Base-by-base conservation (phyloP, 148 eudicot species). In the Amaranthus hypochondriacus region DNA sequence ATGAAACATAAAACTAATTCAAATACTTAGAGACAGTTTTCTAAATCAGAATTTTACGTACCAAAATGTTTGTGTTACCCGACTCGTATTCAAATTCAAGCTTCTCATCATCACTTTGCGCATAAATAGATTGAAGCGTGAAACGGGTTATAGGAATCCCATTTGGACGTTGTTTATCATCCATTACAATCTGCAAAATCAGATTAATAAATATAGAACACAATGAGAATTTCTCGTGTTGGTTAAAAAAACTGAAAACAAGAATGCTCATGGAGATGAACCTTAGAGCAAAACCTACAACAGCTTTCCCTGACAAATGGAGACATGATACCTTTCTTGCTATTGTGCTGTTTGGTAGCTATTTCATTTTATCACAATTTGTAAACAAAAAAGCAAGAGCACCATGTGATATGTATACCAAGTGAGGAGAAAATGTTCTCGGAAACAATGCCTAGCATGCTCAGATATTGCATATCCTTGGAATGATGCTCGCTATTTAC, bases 71-170 rank as follows among this genome's bases (percentile, higher is more conserved):
- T 63, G 96, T 95, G 82, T 89, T 92, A 76, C 99, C 99, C 5
- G 97, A 92, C 83, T 95, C 99, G 76, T 95, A 95, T 78, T 95
- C 99, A 80, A 95, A 95, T 66, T 90, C 92, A 52, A 95, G 89
- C 84, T 90, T 92, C 81, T 95, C 99, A 76, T 95, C 97, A 77
- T 92, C 99, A 84, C 89, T 89, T 82, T 87, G 88, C 46, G 99
- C 97, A 81, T 92, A 95, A 14, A 95, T 92, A 48, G 99, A 95
- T 76, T 90, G 94, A 71, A 95, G 97, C 51, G 87, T 92, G 80
- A 95, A 95, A 73, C 90, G 91, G 28, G 97, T 95, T n/a, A 89
- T 90, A 46, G 99, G 97, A 78, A 95, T 95, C 73, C 99, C 99
- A 86, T 95, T 96, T 50, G 96, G 80, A 58, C 97, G 96, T 63